Conservation (phyloP, 768 basidiomycete genomes). For the Lactarius sanguifluus region DNA sequence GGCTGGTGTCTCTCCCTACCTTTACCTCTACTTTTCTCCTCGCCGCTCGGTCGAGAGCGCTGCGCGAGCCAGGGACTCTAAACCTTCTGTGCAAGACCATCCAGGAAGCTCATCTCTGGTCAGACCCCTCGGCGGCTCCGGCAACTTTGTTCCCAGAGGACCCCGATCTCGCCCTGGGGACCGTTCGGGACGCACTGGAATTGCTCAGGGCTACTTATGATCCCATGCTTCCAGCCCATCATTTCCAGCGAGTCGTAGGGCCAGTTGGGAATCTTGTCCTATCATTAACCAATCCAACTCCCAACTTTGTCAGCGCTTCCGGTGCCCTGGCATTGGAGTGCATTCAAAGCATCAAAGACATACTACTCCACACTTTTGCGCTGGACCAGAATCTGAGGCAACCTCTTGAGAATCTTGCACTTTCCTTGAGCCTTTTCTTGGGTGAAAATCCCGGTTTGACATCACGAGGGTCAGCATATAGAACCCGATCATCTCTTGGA, state of each 20-base stretch:
- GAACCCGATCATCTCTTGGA: constrained; percentile 23
- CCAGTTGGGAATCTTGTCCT: constrained; percentile 25
- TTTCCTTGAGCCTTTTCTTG: constrained; percentile 26
- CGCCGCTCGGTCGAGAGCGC: constrained; percentile 60
- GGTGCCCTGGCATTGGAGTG: constrained; percentile 25
- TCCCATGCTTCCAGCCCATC: constrained; percentile 21
- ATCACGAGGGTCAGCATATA: constrained; percentile 20
- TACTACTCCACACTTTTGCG: constrained; percentile 24
- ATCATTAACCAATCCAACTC: constrained; percentile 19
- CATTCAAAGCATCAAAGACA: constrained; percentile 26
- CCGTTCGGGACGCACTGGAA: constrained; percentile 38
- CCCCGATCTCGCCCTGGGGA: constrained; percentile 49
- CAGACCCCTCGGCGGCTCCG: constrained; percentile 53
- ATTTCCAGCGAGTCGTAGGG: constrained; percentile 23
- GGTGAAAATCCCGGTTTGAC: constrained; percentile 23
- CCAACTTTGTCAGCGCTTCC: constrained; percentile 22
- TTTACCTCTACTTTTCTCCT: constrained; percentile 68
- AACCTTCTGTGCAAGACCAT: constrained; percentile 67
- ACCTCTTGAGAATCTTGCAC: constrained; percentile 28
- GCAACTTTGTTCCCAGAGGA: constrained; percentile 53
- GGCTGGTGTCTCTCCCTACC: constrained; percentile 54
- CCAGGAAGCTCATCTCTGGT: constrained; percentile 61
- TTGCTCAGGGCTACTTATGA: constrained; percentile 25
- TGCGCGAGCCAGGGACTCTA: constrained; percentile 65
- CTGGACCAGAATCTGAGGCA: constrained; percentile 23